These are phyloP conservation scores for Boeremia exigua DNA, from an alignment of 2,329 filamentous ascomycete species.

Conservation along the genomic window DNA sequence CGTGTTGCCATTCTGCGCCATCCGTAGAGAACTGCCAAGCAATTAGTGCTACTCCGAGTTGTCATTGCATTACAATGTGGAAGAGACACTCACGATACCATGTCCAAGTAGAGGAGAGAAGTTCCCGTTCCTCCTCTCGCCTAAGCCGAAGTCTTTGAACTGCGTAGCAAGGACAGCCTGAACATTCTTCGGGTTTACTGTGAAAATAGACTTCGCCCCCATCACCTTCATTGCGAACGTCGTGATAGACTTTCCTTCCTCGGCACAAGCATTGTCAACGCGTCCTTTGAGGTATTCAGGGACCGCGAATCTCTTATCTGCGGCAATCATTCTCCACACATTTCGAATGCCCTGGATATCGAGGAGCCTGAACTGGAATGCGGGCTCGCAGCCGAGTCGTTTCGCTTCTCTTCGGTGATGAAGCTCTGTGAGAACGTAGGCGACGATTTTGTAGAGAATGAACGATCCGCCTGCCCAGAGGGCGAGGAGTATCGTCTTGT, in stretches of 20 bases:
- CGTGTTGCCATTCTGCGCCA: conserved; percentile 40
- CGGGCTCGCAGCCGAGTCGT: conserved; percentile 52
- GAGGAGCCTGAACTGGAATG: conserved; percentile 50
- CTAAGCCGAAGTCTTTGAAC: conserved; percentile 55
- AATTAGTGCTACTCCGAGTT: background rate
- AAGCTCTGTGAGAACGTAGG: conserved; percentile 35
- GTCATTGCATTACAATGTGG: background rate
- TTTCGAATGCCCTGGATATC: conserved; percentile 59
- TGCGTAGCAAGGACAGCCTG: conserved; percentile 53
- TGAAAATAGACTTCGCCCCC: conserved; percentile 31
- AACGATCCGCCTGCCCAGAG: conserved; percentile 41
- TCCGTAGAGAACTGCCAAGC: conserved; percentile 37
- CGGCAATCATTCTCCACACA: conserved; percentile 48
- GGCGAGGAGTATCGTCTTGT: conserved; percentile 33
- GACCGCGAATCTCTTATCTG: conserved; percentile 42
- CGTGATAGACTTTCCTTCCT: conserved; percentile 29
- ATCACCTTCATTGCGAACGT: conserved; percentile 35
- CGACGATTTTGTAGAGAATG: conserved; percentile 37
- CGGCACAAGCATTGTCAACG: conserved; percentile 24
- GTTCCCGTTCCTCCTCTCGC: conserved; percentile 40
- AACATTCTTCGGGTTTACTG: conserved; percentile 54
- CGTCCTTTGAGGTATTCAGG: conserved; percentile 40
- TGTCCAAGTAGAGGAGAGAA: conserved; percentile 51
- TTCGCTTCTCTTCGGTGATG: conserved; percentile 45
- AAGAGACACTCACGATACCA: conserved; percentile 40